Evolutionary conservation across 192 early-diverging fungal genomes (phyloP), one percentile per base, ranked within the genome.

Genomic region (Backusella morwellensis): DNA sequence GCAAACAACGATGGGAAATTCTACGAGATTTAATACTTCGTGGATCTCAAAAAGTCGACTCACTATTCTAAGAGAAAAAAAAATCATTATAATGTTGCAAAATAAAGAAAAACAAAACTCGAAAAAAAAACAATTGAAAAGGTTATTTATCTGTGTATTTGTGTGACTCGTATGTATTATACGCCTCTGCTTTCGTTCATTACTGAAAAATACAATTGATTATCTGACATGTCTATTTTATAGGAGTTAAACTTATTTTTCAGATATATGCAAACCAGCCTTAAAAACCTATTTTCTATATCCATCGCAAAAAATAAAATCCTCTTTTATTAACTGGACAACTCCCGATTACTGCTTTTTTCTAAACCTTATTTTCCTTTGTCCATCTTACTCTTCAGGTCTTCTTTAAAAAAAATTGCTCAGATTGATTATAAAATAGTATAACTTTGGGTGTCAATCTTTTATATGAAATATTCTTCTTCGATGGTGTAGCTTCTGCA

Each of bases 1-100:
- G 70, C 42, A 42, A 72, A 35, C 47, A 44, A 50, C 41, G 70
- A 17, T 72, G 70, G 70, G 23, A 72, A 7, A 40, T 72, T 6
- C 19, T 72, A 34, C 41, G 70, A 72, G 70, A 72, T 72, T 34
- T 72, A 72, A 44, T 72, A 44, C 41, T 72, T 32, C 70, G 70
- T 17, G 70, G 70, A 14, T 41, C 70, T 50, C 35, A 72, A 29
- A 72, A 72, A 50, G n/a, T 47, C 42, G 41, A 41, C 42, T 72
- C 40, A 15, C 29, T 72, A 35, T 50, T 32, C 26, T 29, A 71
- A 17, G 50, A 12, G 32, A 69, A 5, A 32, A 29, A 32, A 32
- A 32, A 32, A 32, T 32, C 32, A 3, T 32, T 32, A 32, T 32
- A 32, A 32, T 1, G 32, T 3, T 32, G 32, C n/a, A 50, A 50